A percentile compares a stretch with the other conserved stretches of the same genome.
Conservation (phyloP, 345 rosid species). For the Dipteronia sinensis region DNA sequence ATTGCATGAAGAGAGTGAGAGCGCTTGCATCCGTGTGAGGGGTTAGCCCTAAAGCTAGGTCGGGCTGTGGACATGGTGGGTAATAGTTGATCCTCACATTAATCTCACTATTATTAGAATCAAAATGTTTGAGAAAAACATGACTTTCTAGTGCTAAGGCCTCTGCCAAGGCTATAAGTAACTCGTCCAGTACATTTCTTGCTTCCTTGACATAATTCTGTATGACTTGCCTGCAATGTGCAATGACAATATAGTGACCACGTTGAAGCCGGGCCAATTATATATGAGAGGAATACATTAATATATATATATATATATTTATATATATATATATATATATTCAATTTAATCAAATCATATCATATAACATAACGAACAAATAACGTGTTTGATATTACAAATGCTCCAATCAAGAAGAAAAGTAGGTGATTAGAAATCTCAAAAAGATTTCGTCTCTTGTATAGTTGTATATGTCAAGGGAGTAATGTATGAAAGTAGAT, state of each 20-base stretch:
- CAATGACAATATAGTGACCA: neutral
- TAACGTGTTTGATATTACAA: too few species aligned
- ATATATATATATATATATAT: too few species aligned
- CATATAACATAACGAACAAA: too few species aligned
- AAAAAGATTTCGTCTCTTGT: too few species aligned
- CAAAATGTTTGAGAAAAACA: conserved; percentile 18
- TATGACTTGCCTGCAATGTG: conserved; percentile 15
- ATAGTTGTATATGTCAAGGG: too few species aligned
- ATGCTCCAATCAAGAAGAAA: too few species aligned
- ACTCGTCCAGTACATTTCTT: conserved; percentile 20
- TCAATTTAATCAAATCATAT: too few species aligned
- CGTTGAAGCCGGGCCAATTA: neutral
- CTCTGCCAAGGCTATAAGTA: conserved; percentile 26
- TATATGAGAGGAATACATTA: too few species aligned
- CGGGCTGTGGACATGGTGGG: conserved; percentile 42
- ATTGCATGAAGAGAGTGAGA: conserved; percentile 34
- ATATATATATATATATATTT: too few species aligned
- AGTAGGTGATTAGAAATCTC: too few species aligned
- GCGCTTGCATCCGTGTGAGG: conserved; percentile 41
- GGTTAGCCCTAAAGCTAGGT: conserved; percentile 34
- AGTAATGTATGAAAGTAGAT: too few species aligned
- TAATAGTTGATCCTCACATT: conserved; percentile 35
- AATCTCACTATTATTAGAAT: conserved; percentile 12
- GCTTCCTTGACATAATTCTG: conserved; percentile 15
- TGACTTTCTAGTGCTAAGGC: conserved; percentile 19